Evolutionary conservation across 2,329 filamentous ascomycete species (phyloP).

Genomic region (Grosmannia serpens): DNA sequence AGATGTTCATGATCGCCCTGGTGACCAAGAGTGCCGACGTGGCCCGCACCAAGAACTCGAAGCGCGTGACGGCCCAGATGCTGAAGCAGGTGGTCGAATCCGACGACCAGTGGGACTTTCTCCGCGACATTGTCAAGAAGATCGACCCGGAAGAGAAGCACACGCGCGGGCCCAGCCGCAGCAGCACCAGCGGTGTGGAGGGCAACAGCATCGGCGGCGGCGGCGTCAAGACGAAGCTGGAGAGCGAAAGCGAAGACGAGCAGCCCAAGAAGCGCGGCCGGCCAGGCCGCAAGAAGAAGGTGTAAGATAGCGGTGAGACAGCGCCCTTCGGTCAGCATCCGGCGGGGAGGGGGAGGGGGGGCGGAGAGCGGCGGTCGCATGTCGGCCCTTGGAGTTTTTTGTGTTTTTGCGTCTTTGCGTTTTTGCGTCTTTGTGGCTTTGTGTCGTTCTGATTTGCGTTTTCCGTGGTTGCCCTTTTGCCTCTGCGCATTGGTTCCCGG

Average conservation of each 20-base stretch:
- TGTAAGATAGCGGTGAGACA: constrained; percentile 4
- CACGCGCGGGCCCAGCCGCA: constrained; percentile 29
- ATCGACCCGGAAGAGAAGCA: constrained; percentile 49
- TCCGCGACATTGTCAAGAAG: constrained; percentile 80
- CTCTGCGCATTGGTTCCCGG: neutral
- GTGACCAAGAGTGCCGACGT: constrained; percentile 81
- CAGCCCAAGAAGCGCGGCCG: constrained; percentile 14
- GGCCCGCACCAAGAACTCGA: constrained; percentile 71
- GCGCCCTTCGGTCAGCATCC: neutral
- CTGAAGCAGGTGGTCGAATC: constrained; percentile 81
- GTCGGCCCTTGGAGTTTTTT: neutral
- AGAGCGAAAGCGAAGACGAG: constrained; percentile 24
- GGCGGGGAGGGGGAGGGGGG: neutral
- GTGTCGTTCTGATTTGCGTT: neutral
- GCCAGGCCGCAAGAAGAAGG: constrained; percentile 38
- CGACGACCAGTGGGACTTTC: constrained; percentile 89
- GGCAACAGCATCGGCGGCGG: neutral
- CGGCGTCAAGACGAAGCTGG: constrained; percentile 10
- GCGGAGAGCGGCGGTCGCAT: neutral
- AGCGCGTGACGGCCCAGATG: constrained; percentile 81
- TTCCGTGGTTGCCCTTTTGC: no score
- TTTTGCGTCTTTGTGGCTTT: neutral
- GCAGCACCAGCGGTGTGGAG: constrained; percentile 30
- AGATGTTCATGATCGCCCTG: constrained; percentile 94
- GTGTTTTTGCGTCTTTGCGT: no score